These are phyloP conservation scores for Telopea speciosissima DNA, from an alignment of 177 flowering plant genomes.

Conservation along the genomic window DNA sequence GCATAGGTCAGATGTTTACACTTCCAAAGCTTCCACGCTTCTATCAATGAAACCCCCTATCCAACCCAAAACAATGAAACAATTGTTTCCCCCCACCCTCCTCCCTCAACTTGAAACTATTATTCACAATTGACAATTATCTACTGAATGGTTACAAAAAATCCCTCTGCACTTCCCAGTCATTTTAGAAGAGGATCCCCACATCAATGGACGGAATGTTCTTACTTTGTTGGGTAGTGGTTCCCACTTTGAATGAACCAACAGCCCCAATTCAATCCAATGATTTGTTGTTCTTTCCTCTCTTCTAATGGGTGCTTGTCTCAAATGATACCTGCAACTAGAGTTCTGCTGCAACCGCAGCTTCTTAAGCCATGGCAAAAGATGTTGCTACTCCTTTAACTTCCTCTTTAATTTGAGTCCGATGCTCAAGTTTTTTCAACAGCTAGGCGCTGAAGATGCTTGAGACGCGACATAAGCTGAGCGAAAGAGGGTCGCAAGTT, in stretches of 20 bases:
- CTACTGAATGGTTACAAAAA: neutral
- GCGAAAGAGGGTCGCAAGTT: constrained; percentile 75
- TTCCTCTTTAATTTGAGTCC: neutral
- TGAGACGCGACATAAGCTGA: constrained; percentile 68
- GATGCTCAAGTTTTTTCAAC: constrained; percentile 24
- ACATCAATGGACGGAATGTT: constrained; percentile 7
- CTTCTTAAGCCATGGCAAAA: constrained; percentile 39
- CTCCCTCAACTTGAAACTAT: neutral
- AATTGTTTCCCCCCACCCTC: neutral
- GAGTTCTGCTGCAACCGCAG: constrained; percentile 15
- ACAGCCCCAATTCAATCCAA: constrained; percentile 33
- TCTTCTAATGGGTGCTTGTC: constrained; percentile 6
- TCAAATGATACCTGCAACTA: constrained; percentile 15
- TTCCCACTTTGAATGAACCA: constrained; percentile 62
- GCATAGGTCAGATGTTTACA: constrained; percentile 14
- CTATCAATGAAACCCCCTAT: constrained; percentile 6
- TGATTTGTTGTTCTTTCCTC: constrained; percentile 5
- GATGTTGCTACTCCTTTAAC: constrained; percentile 2
- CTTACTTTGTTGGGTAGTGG: constrained; percentile 35
- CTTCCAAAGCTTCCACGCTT: constrained; percentile 16
- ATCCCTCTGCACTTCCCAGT: constrained; percentile 25
- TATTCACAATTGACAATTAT: neutral
- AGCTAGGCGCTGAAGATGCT: constrained; percentile 42
- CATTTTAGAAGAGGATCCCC: constrained; percentile 10
- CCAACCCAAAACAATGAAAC: constrained; percentile 5